A percentile compares a stretch with the other conserved stretches of the same genome.
Evolutionary conservation across 202 grass and related monocot genomes (phyloP).

Genomic region (Zizania palustris): DNA sequence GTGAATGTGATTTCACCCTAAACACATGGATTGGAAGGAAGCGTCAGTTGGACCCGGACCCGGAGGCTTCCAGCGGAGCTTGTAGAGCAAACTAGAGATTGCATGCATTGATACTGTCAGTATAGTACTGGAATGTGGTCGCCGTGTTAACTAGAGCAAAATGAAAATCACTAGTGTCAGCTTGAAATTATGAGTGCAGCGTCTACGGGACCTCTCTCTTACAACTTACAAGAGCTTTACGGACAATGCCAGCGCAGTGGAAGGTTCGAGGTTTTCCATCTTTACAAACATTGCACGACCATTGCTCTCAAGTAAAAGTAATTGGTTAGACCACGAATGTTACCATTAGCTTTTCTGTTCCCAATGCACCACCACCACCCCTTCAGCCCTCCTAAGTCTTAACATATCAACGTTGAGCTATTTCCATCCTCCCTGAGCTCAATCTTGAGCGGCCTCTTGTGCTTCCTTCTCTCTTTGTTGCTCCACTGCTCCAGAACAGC

Average conservation of each 20-base stretch:
- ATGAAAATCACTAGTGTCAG: too few species aligned
- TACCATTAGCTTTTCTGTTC: background rate
- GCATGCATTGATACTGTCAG: too few species aligned
- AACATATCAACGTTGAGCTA: background rate
- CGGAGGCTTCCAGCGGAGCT: too few species aligned
- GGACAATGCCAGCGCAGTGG: background rate
- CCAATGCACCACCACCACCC: background rate
- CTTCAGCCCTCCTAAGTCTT: background rate
- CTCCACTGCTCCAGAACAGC: constrained; percentile 54
- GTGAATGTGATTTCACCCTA: too few species aligned
- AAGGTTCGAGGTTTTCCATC: background rate
- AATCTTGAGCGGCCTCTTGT: constrained; percentile 49
- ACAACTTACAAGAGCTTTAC: too few species aligned
- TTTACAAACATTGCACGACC: background rate
- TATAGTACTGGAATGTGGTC: too few species aligned
- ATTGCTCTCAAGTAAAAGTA: background rate
- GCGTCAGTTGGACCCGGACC: too few species aligned
- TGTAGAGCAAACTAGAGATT: too few species aligned
- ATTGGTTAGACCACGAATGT: background rate
- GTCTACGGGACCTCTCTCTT: too few species aligned
- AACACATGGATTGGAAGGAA: too few species aligned
- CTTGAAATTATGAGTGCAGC: too few species aligned
- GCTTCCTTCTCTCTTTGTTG: constrained; percentile 77
- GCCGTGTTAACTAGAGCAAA: too few species aligned
- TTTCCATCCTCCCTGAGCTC: constrained; percentile 18